Base-by-base conservation (phyloP, 345 rosid genomes). In the Heritiera littoralis region DNA sequence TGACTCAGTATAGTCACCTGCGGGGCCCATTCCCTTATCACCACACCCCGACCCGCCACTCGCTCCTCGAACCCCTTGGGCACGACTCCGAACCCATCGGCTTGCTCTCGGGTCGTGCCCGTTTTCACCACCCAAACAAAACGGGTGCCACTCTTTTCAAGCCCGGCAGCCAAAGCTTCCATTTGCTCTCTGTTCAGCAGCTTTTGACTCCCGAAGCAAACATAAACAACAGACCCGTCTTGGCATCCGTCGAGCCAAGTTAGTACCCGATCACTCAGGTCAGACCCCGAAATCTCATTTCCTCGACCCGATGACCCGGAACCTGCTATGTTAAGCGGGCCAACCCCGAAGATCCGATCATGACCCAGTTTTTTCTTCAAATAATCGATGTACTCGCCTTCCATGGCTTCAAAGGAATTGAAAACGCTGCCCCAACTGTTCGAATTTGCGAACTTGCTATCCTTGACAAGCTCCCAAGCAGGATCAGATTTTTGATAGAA, bases 201-300 rank as follows among this genome's bases (percentile, higher is more conserved):
- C 74, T 86, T 89, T 66, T 90, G 92, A 81, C 94, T 91, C 66
- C 94, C 98, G 15, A 93, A 93, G 67, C 92, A 88, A 6, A 91
- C 84, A 56, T 91, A 93, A 0, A 90, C 67, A 64, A 93, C 97
- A 0, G 91, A 91, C 13, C 78, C 86, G 5, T 85, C 79, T 0
- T 88, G 85, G 81, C 92, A 88, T 65, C 73, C 81, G 10, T 91
- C 89, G 6, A 91, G 90, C 92, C 92, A 91, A n/a, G 71, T 68
- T 35, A 88, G 15, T 49, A 88, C 74, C 13, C 71, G 41, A 28
- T 64, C 45, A 70, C 41, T 38, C 28, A 61, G 41, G 12, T 30
- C 55, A 15, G 20, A 14, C 6, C 2, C 46, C 0, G 80, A 30
- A 20, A 52, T 51, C 58, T 2, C 68, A 18, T 28, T 58, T 11